Evolutionary conservation across 306 rosid species (phyloP).

Genomic region (Inga leiocalycina): DNA sequence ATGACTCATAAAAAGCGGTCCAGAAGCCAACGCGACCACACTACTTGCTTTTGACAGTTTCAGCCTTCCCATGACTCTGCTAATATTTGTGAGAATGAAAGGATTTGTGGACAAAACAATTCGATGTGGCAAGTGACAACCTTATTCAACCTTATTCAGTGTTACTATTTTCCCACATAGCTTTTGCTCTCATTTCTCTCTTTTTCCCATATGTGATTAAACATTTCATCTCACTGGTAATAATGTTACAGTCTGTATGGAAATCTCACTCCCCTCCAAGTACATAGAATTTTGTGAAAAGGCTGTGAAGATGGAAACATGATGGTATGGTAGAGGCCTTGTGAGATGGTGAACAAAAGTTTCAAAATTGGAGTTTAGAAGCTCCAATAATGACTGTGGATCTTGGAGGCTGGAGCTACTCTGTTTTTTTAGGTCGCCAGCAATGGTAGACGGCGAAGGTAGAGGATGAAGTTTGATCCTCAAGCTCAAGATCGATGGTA

Average conservation of each 20-base stretch:
- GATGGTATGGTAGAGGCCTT: too few relatives aligned
- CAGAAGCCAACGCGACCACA: conserved; percentile 23
- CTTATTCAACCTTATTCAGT: conserved; percentile 17
- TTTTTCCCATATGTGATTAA: conserved; percentile 29
- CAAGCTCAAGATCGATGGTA: too few relatives aligned
- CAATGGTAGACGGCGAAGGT: too few relatives aligned
- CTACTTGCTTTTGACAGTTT: conserved; percentile 31
- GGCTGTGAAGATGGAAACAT: conserved; percentile 4
- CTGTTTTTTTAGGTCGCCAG: too few relatives aligned
- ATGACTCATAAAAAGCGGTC: conserved; percentile 25
- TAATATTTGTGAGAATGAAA: conserved; percentile 21
- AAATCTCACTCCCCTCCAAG: background rate
- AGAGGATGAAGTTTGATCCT: too few relatives aligned
- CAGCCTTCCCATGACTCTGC: background rate
- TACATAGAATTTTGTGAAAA: conserved; percentile 16
- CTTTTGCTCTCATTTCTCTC: conserved; percentile 26
- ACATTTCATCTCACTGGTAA: conserved; percentile 36
- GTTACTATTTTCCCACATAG: background rate
- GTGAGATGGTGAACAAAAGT: too few relatives aligned
- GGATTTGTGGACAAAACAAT: conserved; percentile 36
- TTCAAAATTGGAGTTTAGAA: too few relatives aligned
- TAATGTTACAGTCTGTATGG: background rate
- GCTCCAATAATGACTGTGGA: too few relatives aligned
- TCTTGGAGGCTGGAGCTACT: too few relatives aligned
- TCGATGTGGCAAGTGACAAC: conserved; percentile 25